Percentiles rank a stretch among this genome's conserved stretches.
Evolutionary conservation across 2,329 filamentous ascomycete genomes (phyloP).

Genomic region (Cladorrhinum sp.): DNA sequence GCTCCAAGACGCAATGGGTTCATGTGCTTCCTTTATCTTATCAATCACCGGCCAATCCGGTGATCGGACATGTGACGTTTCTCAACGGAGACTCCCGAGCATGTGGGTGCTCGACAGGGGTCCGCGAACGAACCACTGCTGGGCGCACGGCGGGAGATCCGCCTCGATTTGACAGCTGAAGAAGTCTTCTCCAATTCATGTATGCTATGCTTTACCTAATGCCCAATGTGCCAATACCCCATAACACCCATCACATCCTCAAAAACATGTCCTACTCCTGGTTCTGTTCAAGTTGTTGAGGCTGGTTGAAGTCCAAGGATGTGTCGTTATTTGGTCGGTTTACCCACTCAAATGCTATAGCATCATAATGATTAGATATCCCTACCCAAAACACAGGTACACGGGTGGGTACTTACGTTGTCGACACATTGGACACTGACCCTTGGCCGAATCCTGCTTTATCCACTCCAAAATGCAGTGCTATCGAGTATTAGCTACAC

Average conservation of each 20-base stretch:
- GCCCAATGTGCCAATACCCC: neutral
- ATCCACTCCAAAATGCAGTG: conserved; percentile 97
- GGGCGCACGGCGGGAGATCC: neutral
- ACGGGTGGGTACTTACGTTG: conserved; percentile 62
- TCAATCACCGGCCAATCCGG: conserved; percentile 5
- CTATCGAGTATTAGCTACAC: conserved; percentile 42
- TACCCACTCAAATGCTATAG: conserved; percentile 35
- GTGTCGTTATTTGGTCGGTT: conserved; percentile 25
- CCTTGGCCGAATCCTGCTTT: conserved; percentile 87
- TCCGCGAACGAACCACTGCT: neutral
- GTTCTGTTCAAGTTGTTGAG: neutral
- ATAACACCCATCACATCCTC: neutral
- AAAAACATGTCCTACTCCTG: neutral
- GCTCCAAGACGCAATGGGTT: neutral
- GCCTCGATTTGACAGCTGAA: neutral
- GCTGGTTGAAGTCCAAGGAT: conserved; percentile 15
- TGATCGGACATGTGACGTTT: conserved; percentile 16
- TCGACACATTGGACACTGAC: conserved; percentile 96
- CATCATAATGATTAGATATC: neutral
- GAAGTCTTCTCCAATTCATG: neutral
- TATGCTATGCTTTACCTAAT: no score
- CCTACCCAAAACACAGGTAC: neutral
- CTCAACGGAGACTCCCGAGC: neutral
- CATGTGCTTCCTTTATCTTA: conserved; percentile 11
- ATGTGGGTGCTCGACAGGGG: neutral